Conservation (phyloP, 495 filamentous ascomycete genomes). For the Rostrohypoxylon terebratum region DNA sequence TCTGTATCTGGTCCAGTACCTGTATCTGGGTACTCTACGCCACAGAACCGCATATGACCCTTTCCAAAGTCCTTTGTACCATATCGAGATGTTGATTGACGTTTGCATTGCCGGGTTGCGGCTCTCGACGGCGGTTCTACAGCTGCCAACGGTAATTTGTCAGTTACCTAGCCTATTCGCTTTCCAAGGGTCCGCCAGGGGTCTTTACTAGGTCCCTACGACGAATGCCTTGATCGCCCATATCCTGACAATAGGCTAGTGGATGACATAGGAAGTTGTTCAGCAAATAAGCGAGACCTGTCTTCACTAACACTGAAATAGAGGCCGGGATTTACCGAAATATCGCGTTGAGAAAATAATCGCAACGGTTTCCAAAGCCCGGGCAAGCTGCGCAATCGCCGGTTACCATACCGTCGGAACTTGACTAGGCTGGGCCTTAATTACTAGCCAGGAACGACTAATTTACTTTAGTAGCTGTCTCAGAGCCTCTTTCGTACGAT, state of each 20-base stretch:
- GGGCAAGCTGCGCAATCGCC: constrained; percentile 32
- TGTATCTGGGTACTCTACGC: constrained; percentile 24
- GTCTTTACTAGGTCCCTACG: not conserved
- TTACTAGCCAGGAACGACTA: constrained; percentile 37
- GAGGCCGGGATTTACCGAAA: constrained; percentile 23
- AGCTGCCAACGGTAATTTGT: not conserved
- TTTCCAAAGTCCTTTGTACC: constrained; percentile 10
- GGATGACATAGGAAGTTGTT: not conserved
- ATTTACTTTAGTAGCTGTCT: constrained; percentile 25
- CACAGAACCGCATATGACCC: constrained; percentile 23
- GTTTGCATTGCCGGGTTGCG: constrained; percentile 18
- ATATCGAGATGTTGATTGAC: constrained; percentile 18
- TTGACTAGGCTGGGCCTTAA: constrained; percentile 27
- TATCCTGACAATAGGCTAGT: constrained; percentile 1
- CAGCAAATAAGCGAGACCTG: not conserved
- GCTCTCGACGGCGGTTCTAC: constrained; percentile 27
- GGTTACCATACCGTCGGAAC: constrained; percentile 38
- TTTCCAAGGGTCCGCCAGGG: not conserved
- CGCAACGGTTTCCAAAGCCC: constrained; percentile 30
- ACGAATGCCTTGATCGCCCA: constrained; percentile 1
- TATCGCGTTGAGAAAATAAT: constrained; percentile 26
- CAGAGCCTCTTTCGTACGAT: constrained; percentile 30
- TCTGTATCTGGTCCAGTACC: constrained; percentile 11
- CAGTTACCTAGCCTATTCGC: not conserved
- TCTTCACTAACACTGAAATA: not conserved